These are phyloP conservation scores for Leucogyrophana mollusca DNA, from an alignment of 768 basidiomycete genomes.

Conservation along the genomic window DNA sequence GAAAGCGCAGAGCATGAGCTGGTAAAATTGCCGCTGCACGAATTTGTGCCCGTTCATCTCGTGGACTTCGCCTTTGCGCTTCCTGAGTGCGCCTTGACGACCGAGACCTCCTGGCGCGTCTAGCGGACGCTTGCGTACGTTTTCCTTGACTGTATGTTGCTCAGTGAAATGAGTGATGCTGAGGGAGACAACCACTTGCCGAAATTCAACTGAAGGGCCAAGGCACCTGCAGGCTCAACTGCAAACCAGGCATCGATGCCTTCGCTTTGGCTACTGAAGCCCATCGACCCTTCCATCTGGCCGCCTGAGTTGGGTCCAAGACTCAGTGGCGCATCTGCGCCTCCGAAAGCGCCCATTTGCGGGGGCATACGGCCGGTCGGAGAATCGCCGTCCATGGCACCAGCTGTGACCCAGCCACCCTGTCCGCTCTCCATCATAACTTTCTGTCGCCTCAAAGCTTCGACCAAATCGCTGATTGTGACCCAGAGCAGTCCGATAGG, in stretches of 20 bases:
- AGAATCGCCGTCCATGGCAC: conserved; percentile 74
- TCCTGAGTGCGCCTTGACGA: conserved; percentile 96
- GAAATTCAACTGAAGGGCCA: conserved; percentile 87
- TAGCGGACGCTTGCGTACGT: conserved; percentile 91
- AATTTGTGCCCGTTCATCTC: conserved; percentile 99
- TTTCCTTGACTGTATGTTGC: conserved; percentile 83
- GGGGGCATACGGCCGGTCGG: conserved; percentile 45
- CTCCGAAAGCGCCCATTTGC: conserved; percentile 47
- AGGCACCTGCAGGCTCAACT: conserved; percentile 95
- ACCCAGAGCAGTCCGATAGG: conserved; percentile 97
- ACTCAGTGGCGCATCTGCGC: conserved; percentile 40
- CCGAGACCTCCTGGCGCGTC: conserved; percentile 91
- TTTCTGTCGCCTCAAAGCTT: conserved; percentile 89
- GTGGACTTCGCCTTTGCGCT: conserved; percentile 96
- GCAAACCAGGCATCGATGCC: conserved; percentile 97
- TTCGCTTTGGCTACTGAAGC: conserved; percentile 42
- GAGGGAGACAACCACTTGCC: conserved; percentile 49
- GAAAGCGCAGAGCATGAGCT: conserved; percentile 97
- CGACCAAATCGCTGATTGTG: conserved; percentile 89
- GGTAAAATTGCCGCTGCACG: conserved; percentile 95
- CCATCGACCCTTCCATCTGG: conserved; percentile 28
- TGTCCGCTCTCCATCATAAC: conserved; percentile 84
- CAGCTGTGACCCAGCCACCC: conserved; percentile 94
- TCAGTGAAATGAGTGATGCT: conserved; percentile 2
- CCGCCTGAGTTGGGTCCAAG: conserved; percentile 28